A percentile compares a stretch with the other conserved stretches of the same genome.
These are phyloP conservation scores for Artemisia annua DNA, from an alignment of 129 eudicot genomes.

Conservation along the genomic window DNA sequence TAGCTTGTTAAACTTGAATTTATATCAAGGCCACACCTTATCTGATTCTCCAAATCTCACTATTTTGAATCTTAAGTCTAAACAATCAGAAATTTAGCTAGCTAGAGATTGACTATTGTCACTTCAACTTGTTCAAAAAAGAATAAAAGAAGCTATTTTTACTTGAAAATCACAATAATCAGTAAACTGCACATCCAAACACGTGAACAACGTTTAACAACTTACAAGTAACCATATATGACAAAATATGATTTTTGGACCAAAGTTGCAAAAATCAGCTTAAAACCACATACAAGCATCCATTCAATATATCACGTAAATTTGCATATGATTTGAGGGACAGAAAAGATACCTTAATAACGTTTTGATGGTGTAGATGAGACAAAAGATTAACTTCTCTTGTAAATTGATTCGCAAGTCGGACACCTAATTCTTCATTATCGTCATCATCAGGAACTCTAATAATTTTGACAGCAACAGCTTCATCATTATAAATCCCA, in stretches of 20 bases:
- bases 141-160: too few species aligned
- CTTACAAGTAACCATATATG: too few species aligned
- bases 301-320: slow-evolving; percentile 3
- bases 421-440: slow-evolving; percentile 61
- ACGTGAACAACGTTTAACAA: background rate
- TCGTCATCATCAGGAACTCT: slow-evolving; percentile 87
- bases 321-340: background rate
- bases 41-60: too few species aligned
- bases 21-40: too few species aligned
- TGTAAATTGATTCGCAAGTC: slow-evolving; percentile 70
- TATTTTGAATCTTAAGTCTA: too few species aligned
- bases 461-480: slow-evolving; percentile 85
- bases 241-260: too few species aligned
- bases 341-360: slow-evolving; percentile 22
- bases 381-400: slow-evolving; percentile 80
- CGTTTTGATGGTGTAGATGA: slow-evolving; percentile 65
- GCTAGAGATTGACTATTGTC: too few species aligned
- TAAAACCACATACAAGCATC: background rate
- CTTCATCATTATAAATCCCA: slow-evolving; percentile 71
- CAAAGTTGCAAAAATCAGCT: too few species aligned
- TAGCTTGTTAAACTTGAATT: too few species aligned
- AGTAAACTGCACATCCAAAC: background rate
- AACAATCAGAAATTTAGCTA: too few species aligned
- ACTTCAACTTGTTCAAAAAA: too few species aligned
- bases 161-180: background rate